A percentile compares a stretch with the other conserved stretches of the same genome.
Conservation (phyloP, 805 yeast genomes). For the Suhomyces sp. region DNA sequence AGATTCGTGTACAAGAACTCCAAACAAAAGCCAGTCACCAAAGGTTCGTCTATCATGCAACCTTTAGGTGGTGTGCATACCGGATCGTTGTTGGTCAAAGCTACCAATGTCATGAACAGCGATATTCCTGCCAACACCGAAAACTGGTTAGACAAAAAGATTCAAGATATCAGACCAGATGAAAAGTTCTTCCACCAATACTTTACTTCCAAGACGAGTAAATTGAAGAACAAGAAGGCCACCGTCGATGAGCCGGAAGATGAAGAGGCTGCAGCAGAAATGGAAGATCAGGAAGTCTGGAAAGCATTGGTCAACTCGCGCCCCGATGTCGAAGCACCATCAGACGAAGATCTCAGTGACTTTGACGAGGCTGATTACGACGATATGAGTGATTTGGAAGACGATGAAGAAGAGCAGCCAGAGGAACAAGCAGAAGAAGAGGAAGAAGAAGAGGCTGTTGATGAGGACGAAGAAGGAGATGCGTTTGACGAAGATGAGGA, state of each 20-base stretch:
- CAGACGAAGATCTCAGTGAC: slow-evolving; percentile 31
- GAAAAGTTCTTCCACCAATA: slow-evolving; percentile 87
- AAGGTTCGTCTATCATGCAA: slow-evolving; percentile 95
- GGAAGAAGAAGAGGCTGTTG: slow-evolving; percentile 22
- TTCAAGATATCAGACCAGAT: slow-evolving; percentile 72
- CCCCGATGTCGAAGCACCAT: slow-evolving; percentile 62
- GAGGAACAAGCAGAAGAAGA: slow-evolving; percentile 28
- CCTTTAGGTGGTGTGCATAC: slow-evolving; percentile 87
- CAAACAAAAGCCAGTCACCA: slow-evolving; percentile 66
- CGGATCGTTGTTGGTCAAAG: slow-evolving; percentile 63
- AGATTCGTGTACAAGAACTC: slow-evolving; percentile 94
- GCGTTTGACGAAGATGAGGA: slow-evolving; percentile 21
- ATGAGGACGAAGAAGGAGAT: slow-evolving; percentile 12
- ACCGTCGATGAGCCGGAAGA: slow-evolving; percentile 23
- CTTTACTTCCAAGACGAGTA: slow-evolving; percentile 59
- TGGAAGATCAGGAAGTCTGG: slow-evolving; percentile 76
- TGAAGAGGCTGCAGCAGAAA: slow-evolving; percentile 41
- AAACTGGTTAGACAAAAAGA: slow-evolving; percentile 72
- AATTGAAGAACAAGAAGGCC: slow-evolving; percentile 24
- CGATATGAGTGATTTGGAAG: slow-evolving; percentile 41
- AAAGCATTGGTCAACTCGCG: slow-evolving; percentile 70
- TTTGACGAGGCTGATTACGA: slow-evolving; percentile 46
- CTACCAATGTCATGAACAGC: slow-evolving; percentile 43
- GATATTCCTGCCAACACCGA: slow-evolving; percentile 78
- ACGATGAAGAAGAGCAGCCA: slow-evolving; percentile 23